Conservation (phyloP, 2,329 filamentous ascomycete genomes). For the Geosmithia flava region DNA sequence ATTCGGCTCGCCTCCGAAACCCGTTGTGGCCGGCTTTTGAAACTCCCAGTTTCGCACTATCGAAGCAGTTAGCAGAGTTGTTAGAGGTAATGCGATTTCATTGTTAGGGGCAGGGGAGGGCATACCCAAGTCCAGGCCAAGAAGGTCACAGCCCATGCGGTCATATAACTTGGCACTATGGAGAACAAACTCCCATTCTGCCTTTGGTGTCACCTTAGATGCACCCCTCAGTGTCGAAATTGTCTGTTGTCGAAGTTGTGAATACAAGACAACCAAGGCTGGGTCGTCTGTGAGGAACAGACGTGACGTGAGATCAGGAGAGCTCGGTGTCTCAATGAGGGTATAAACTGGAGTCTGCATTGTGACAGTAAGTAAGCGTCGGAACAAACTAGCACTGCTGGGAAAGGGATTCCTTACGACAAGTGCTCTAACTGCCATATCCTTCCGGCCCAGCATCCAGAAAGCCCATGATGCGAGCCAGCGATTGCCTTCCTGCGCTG, state of each 20-base stretch:
- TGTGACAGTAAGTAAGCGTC: constrained; percentile 1
- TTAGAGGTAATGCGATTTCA: neutral
- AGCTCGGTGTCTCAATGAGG: constrained; percentile 55
- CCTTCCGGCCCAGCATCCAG: constrained; percentile 73
- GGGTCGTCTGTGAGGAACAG: constrained; percentile 86
- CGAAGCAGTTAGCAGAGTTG: neutral
- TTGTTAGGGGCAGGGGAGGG: constrained; percentile 5
- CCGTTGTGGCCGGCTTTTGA: constrained; percentile 31
- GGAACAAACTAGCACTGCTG: neutral
- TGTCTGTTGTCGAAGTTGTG: constrained; percentile 70
- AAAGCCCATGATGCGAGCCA: constrained; percentile 96
- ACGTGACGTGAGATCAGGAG: constrained; percentile 60
- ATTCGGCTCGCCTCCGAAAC: constrained; percentile 39
- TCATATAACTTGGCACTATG: constrained; percentile 77
- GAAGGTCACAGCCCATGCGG: constrained; percentile 84
- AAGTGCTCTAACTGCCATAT: constrained; percentile 73
- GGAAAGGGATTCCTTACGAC: constrained; percentile 43
- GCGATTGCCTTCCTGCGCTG: constrained; percentile 70
- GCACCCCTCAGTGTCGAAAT: constrained; percentile 78
- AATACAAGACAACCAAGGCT: constrained; percentile 75
- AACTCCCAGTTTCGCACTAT: constrained; percentile 74
- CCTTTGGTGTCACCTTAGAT: constrained; percentile 62
- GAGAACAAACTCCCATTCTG: constrained; percentile 81
- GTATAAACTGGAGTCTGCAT: constrained; percentile 62
- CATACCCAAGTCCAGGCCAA: constrained; percentile 73